Percentiles rank a stretch among this genome's conserved stretches.
phyloP scores from a whole-genome alignment of 345 rosid species.

The Mallotus nudiflorus region DNA sequence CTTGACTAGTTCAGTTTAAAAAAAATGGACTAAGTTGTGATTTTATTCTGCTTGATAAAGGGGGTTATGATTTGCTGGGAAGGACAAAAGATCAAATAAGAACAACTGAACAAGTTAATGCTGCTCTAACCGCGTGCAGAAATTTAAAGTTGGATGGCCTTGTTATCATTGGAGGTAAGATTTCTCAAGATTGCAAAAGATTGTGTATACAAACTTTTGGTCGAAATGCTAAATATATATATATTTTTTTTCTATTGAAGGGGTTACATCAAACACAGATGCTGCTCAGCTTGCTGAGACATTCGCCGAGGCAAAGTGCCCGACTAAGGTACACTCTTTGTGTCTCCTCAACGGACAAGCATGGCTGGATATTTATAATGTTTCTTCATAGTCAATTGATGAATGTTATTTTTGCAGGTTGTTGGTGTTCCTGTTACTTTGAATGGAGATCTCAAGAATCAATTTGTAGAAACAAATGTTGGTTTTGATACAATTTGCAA shows the following conservation, averaged over 20 bases:
- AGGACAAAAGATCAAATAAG: conserved; percentile 97
- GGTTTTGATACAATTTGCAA: conserved; percentile 98
- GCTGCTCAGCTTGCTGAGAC: conserved; percentile 99
- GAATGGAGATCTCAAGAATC: conserved; percentile 97
- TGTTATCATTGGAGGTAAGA: conserved; percentile 89
- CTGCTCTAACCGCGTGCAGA: conserved; percentile 78
- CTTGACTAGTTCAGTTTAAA: no score
- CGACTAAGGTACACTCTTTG: conserved; percentile 61
- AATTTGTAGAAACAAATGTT: conserved; percentile 90
- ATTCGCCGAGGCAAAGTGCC: conserved; percentile 83
- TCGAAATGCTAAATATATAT: conserved; percentile 9
- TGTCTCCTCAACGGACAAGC: neutral
- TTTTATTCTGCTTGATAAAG: conserved; percentile 35
- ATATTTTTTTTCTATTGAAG: conserved; percentile 45
- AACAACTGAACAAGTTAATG: conserved; percentile 93
- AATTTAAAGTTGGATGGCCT: conserved; percentile 92
- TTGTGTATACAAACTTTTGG: conserved; percentile 5
- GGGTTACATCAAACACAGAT: conserved; percentile 94
- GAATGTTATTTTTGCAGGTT: conserved; percentile 49
- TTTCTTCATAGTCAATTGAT: conserved; percentile 7
- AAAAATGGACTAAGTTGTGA: no score
- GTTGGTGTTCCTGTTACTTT: conserved; percentile 97
- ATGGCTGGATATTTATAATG: neutral
- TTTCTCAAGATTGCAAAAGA: neutral
- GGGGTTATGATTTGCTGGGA: conserved; percentile 97